These are phyloP conservation scores for Sphagnum tenellum DNA, from an alignment of 225 moss, liverwort and hornwort genomes.

Conservation along the genomic window DNA sequence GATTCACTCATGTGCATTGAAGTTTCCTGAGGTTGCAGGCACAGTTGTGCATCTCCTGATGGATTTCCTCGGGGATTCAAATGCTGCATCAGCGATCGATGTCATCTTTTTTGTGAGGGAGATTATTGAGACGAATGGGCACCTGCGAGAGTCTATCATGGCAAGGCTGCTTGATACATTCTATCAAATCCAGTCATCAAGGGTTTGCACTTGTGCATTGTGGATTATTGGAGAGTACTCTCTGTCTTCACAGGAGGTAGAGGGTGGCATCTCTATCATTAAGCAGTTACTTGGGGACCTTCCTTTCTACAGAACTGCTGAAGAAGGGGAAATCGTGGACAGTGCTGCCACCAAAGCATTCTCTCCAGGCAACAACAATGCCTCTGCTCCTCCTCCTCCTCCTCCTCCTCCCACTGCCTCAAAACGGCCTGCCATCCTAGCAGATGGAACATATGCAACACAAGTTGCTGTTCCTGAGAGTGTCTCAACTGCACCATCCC, in stretches of 20 bases:
- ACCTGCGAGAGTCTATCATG: constrained; percentile 80
- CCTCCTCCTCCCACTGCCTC: constrained; percentile 61
- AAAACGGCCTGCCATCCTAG: constrained; percentile 86
- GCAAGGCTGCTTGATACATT: constrained; percentile 76
- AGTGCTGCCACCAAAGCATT: constrained; percentile 26
- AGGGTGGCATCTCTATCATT: constrained; percentile 50
- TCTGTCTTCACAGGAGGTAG: constrained; percentile 61
- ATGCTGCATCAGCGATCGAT: constrained; percentile 89
- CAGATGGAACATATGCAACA: constrained; percentile 93
- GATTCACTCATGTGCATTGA: constrained; percentile 84
- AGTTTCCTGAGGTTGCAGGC: constrained; percentile 91
- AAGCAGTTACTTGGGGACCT: constrained; percentile 86
- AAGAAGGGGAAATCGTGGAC: constrained; percentile 44
- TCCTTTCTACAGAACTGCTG: constrained; percentile 72
- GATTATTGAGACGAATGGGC: constrained; percentile 86
- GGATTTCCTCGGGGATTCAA: constrained; percentile 90
- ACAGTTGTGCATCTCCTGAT: constrained; percentile 89
- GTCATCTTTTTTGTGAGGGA: constrained; percentile 94
- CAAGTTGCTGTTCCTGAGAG: constrained; percentile 86
- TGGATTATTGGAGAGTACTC: constrained; percentile 99
- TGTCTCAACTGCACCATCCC: constrained; percentile 30
- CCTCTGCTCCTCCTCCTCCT: constrained; percentile 26
- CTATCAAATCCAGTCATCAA: constrained; percentile 87
- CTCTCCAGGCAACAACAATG: constrained; percentile 11
- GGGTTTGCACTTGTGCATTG: constrained; percentile 91